Base-by-base conservation (phyloP, 176 grass and related monocot genomes). In the Rhynchospora pubera region DNA sequence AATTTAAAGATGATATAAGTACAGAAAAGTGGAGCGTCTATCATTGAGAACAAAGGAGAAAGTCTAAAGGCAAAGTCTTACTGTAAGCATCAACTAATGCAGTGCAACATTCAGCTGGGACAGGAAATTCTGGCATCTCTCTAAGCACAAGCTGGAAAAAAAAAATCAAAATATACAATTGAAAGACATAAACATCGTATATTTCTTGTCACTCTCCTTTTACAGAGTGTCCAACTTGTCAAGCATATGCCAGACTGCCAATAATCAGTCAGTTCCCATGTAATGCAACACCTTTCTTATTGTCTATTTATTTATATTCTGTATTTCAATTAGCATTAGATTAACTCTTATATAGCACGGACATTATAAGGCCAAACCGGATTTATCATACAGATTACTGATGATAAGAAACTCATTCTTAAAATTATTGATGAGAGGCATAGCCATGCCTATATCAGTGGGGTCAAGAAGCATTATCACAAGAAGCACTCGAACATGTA, bases 41-140 rank as follows among this genome's bases (percentile, higher is more conserved):
- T 43, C 16, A 12, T 61, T 61, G 56, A 59, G 4, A 79, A 30
- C 28, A 62, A 62, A 79, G 30, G 19, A 58, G 51, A 43, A 28
- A 79, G 32, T 59, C n/a, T 21, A 39, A 60, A 62, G 51, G n/a
- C 14, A 80, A 66, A 89, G 45, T 87, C 91, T 86, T 95, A 99
- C 96, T 81, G 76, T 90, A 99, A 84, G 92, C 92, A 87, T 87
- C 85, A 68, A 99, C 91, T 47, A 99, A 75, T 8, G 92, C 86
- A 43, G 91, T 94, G 86, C 96, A 99, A 89, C 91, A 95, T 83
- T 85, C 55, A 74, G 92, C 92, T 79, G 96, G 96, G 80, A 99
- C 79, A 22, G 96, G 91, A 87, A 89, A 93, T 18, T 72, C 87
- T 80, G 96, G 92, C 92, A 94, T 88, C 86, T 99, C 96, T 82